These are phyloP conservation scores for Naematelia aurantialba DNA, from an alignment of 768 basidiomycete species.

Conservation along the genomic window DNA sequence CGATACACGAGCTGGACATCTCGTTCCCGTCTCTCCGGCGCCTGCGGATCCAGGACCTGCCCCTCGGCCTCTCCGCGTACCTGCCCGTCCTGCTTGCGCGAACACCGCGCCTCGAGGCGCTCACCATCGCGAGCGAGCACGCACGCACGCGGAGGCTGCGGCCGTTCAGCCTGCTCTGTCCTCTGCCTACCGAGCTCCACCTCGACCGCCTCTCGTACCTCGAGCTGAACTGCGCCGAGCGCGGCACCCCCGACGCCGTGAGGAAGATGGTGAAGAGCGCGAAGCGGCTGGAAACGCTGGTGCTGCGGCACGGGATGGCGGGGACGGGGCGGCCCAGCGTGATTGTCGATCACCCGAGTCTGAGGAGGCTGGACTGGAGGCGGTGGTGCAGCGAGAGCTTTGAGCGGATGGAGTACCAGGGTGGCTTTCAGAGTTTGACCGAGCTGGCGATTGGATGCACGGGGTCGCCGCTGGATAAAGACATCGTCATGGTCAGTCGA, in stretches of 20 bases:
- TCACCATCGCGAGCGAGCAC: not conserved
- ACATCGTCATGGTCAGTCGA: not conserved
- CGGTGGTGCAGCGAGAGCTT: not conserved
- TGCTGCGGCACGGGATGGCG: not conserved
- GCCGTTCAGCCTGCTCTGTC: not conserved
- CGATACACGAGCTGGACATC: not conserved
- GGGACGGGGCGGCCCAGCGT: not conserved
- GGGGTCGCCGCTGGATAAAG: not conserved
- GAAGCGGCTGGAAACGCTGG: not conserved
- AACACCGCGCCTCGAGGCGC: not conserved
- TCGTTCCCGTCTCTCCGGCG: not conserved
- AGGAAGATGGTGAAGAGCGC: not conserved
- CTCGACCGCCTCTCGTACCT: not conserved
- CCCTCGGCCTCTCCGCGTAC: not conserved
- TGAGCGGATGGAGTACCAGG: not conserved
- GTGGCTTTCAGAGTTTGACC: not conserved
- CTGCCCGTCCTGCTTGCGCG: not conserved
- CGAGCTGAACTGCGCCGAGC: not conserved
- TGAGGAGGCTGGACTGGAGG: not conserved
- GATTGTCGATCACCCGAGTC: not conserved
- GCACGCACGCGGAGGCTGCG: not conserved
- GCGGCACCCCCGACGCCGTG: not conserved
- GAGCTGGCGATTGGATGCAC: not conserved
- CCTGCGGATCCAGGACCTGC: not conserved
- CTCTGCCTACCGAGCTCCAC: not conserved